Evolutionary conservation across 306 rosid genomes (phyloP).

Genomic region (Sicyos baderoa): DNA sequence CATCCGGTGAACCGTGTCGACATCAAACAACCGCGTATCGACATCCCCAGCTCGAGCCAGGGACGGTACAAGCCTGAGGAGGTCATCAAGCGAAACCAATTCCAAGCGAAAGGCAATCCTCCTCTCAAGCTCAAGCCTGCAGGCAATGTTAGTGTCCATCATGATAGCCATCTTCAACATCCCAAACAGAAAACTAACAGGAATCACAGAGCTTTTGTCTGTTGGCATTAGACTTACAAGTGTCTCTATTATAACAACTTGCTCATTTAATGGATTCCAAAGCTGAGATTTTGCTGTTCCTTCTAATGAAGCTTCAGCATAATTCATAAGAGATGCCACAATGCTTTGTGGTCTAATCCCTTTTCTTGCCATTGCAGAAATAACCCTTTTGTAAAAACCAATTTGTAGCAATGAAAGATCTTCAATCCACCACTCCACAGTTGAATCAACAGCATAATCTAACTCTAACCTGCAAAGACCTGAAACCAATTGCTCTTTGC

Average conservation of each 20-base stretch:
- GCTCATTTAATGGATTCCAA: conserved; percentile 49
- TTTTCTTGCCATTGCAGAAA: conserved; percentile 50
- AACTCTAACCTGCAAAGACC: conserved; percentile 48
- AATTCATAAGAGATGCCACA: conserved; percentile 62
- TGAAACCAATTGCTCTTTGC: conserved; percentile 65
- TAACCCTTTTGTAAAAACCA: conserved; percentile 56
- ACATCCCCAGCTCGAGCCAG: conserved; percentile 51
- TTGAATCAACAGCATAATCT: conserved; percentile 38
- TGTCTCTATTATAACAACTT: conserved; percentile 49
- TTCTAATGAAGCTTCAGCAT: conserved; percentile 68
- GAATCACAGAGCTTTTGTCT: conserved; percentile 47
- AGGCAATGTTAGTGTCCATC: conserved; percentile 48
- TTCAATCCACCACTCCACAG: conserved; percentile 74
- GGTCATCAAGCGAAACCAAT: conserved; percentile 61
- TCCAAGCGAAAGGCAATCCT: conserved; percentile 61
- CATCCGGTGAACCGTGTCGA: conserved; percentile 67
- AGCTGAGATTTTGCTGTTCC: conserved; percentile 25
- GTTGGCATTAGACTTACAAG: conserved; percentile 58
- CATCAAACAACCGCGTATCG: conserved; percentile 42
- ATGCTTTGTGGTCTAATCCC: conserved; percentile 65
- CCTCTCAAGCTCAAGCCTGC: conserved; percentile 79
- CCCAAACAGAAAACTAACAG: conserved; percentile 69
- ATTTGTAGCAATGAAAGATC: conserved; percentile 53
- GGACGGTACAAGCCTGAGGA: conserved; percentile 45
- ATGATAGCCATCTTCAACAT: conserved; percentile 70